Base-by-base conservation (phyloP, 116 monocot species). In the Cymodocea nodosa region DNA sequence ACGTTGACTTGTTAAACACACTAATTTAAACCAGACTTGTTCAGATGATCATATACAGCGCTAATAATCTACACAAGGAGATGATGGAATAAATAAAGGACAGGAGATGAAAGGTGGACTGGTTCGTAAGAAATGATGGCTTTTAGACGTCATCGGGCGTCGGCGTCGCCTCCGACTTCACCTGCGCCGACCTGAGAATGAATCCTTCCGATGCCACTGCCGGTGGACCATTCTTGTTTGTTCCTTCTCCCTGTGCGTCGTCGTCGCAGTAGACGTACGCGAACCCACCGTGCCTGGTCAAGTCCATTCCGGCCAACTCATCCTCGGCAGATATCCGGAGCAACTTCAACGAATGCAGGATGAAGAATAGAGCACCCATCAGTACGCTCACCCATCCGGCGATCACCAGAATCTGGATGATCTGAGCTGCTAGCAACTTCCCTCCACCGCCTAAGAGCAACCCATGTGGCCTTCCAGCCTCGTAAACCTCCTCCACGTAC, bases 361-460 rank as follows among this genome's bases (percentile, higher is more conserved):
- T 9, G 35, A 39, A 75, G 74, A 90, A 90, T 4, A 90, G 70
- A 8, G 86, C 79, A 0, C 81, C 90, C 90, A 90, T 90, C 22
- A 83, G 80, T 24, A 10, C 50, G 68, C 81, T 90, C 61, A 90
- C 90, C 90, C 90, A 90, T 14, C 84, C 89, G 14, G 66, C 35
- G 59, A 82, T 77, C 48, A 82, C 84, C 71, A 84, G 56, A 6
- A 89, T 82, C 56, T 76, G 69, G 10, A 89, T 39, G 10, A 89
- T 8, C 22, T 89, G 89, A 0, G 89, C 89, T 1, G 65, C 89
- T n/a, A 89, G 57, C 40, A 89, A 68, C 84, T 0, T 72, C 89
- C 23, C 84, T 56, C 56, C 84, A 67, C 89, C 89, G 44, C 89
- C 84, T 82, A 89, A 84, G 65, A 89, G 80, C 19, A 89, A 75